phyloP scores from a whole-genome alignment of 495 filamentous ascomycete species.

The Bryoglossum gracile region DNA sequence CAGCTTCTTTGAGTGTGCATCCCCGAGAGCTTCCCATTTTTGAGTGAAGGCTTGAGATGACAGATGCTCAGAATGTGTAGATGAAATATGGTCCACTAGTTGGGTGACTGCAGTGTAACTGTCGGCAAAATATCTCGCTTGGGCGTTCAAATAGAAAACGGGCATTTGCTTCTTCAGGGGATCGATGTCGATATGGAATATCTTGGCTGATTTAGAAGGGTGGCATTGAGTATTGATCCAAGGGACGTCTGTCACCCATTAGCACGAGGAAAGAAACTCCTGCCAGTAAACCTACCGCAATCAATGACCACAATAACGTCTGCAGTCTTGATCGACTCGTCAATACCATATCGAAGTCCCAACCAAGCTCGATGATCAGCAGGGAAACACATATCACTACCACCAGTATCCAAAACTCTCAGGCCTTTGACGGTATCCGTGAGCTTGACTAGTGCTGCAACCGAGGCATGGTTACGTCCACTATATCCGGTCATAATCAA shows the following conservation, averaged over 20 bases:
- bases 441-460: conserved; percentile 65
- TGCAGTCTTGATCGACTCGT: conserved; percentile 65
- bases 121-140: conserved; percentile 70
- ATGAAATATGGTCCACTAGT: conserved; percentile 48
- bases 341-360: conserved; percentile 68
- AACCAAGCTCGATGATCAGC: conserved; percentile 65
- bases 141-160: conserved; percentile 67
- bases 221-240: conserved; percentile 59
- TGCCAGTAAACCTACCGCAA: conserved; percentile 44
- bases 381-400: conserved; percentile 95
- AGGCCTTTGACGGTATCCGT: conserved; percentile 73
- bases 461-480: conserved; percentile 65
- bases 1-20: conserved; percentile 53
- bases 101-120: conserved; percentile 65
- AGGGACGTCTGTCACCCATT: conserved; percentile 39
- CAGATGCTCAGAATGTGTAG: conserved; percentile 37
- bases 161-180: conserved; percentile 82
- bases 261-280: background rate
- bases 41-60: conserved; percentile 36
- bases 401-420: conserved; percentile 80
- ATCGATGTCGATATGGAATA: conserved; percentile 82
- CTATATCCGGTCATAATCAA: conserved; percentile 77
- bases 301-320: conserved; percentile 84
- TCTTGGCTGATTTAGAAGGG: conserved; percentile 50
- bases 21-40: conserved; percentile 49